Evolutionary conservation across 2,329 filamentous ascomycete genomes (phyloP).

Genomic region (Penicillium verrucosum): DNA sequence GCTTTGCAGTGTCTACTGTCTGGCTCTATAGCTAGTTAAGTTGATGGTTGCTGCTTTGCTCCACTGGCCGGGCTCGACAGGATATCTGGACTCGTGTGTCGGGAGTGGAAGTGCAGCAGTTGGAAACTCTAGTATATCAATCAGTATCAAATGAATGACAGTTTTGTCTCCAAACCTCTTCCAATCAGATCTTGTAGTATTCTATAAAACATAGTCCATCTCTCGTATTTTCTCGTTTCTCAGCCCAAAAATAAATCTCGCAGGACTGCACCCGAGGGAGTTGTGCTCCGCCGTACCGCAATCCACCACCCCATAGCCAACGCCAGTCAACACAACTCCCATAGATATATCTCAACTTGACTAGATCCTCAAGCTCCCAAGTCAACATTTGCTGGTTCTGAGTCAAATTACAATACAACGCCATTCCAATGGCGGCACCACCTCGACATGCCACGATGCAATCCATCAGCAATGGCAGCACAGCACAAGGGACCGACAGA

Average conservation of each 20-base stretch:
- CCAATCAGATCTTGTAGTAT: neutral
- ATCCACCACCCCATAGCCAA: slow-evolving; percentile 8
- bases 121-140: neutral
- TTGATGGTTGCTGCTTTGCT: neutral
- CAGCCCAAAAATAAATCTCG: neutral
- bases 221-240: neutral
- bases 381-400: neutral
- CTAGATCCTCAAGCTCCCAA: neutral
- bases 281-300: slow-evolving; percentile 28
- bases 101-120: too few relatives aligned
- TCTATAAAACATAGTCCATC: neutral
- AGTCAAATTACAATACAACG: neutral
- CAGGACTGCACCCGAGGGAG: slow-evolving; percentile 16
- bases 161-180: neutral
- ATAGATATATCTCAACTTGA: neutral
- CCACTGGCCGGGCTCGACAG: too few relatives aligned
- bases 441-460: slow-evolving; percentile 33
- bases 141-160: neutral
- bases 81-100: neutral
- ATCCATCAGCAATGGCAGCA: slow-evolving; percentile 29
- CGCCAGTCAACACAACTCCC: neutral
- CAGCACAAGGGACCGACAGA: slow-evolving; percentile 19
- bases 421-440: slow-evolving; percentile 28
- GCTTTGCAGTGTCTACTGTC: too few relatives aligned
- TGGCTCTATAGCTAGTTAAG: neutral